Conservation (phyloP, 768 basidiomycete species). For the Austroboletus eburneus region DNA sequence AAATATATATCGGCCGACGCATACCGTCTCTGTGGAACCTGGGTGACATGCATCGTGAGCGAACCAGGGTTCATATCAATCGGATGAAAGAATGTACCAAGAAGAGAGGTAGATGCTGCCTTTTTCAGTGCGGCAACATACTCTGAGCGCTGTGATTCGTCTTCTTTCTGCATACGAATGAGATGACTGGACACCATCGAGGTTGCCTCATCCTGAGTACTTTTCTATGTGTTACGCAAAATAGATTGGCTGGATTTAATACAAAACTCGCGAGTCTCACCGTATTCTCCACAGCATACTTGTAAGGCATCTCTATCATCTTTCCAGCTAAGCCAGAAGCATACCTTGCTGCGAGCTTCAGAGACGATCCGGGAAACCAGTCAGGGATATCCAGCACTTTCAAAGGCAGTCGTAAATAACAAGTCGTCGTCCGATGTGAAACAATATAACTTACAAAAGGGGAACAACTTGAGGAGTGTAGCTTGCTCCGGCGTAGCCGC, state of each 20-base stretch:
- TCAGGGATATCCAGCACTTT: conserved; percentile 22
- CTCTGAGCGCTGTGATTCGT: background rate
- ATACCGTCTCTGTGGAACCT: conserved; percentile 5
- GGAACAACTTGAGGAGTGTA: conserved; percentile 2
- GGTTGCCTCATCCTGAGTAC: background rate
- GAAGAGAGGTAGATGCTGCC: background rate
- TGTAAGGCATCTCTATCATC: conserved; percentile 1
- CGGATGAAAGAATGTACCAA: background rate
- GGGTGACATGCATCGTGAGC: background rate
- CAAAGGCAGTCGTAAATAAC: background rate
- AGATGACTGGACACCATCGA: conserved; percentile 7
- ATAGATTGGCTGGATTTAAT: background rate
- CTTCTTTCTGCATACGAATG: background rate
- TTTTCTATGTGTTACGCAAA: background rate
- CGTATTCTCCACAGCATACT: background rate
- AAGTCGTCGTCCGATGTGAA: background rate
- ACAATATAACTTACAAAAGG: background rate
- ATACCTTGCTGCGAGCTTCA: conserved; percentile 1
- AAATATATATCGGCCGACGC: background rate
- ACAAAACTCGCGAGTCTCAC: background rate
- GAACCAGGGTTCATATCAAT: background rate
- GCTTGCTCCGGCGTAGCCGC: conserved; percentile 1
- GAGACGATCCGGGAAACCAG: conserved; percentile 14
- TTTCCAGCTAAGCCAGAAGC: background rate
- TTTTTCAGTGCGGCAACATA: conserved; percentile 4